A percentile compares a stretch with the other conserved stretches of the same genome.
Conservation (phyloP, 2,329 filamentous ascomycete genomes). For the Alternaria rosae region DNA sequence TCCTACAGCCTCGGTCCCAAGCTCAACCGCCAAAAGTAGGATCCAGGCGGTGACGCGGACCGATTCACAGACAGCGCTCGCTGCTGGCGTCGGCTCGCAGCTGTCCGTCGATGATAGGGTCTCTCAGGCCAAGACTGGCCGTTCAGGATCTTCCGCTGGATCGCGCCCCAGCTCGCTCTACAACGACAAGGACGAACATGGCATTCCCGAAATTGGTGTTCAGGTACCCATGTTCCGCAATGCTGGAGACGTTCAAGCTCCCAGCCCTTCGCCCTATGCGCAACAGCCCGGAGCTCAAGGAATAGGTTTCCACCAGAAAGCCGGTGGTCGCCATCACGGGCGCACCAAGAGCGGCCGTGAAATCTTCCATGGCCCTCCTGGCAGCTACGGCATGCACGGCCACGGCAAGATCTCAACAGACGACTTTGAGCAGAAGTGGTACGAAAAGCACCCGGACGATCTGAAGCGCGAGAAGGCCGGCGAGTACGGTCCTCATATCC, state of each 20-base stretch:
- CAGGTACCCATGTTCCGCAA: conserved; percentile 93
- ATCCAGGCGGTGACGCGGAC: conserved; percentile 87
- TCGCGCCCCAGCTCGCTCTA: conserved; percentile 64
- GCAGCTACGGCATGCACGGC: conserved; percentile 91
- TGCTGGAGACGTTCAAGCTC: conserved; percentile 94
- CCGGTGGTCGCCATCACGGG: conserved; percentile 61
- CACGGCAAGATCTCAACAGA: conserved; percentile 79
- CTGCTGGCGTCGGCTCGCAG: conserved; percentile 80
- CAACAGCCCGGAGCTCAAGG: conserved; percentile 50
- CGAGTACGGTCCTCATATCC: conserved; percentile 66
- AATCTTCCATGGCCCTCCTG: conserved; percentile 75
- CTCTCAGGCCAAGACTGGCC: conserved; percentile 30
- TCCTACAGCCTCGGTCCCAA: conserved; percentile 84
- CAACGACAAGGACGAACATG: conserved; percentile 73
- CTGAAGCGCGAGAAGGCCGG: conserved; percentile 76
- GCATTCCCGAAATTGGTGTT: conserved; percentile 90
- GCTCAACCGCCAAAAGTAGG: conserved; percentile 80
- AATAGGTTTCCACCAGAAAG: conserved; percentile 63
- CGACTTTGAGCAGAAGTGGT: conserved; percentile 90
- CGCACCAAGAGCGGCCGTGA: conserved; percentile 77
- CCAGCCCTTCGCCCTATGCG: conserved; percentile 73
- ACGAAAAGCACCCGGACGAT: conserved; percentile 87
- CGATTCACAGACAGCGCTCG: conserved; percentile 84
- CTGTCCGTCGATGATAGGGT: conserved; percentile 45
- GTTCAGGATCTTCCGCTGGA: conserved; percentile 45